Percentiles rank a stretch among this genome's conserved stretches.
These are phyloP conservation scores for Strobilomyces confusus DNA, from an alignment of 768 basidiomycete species.

Conservation along the genomic window DNA sequence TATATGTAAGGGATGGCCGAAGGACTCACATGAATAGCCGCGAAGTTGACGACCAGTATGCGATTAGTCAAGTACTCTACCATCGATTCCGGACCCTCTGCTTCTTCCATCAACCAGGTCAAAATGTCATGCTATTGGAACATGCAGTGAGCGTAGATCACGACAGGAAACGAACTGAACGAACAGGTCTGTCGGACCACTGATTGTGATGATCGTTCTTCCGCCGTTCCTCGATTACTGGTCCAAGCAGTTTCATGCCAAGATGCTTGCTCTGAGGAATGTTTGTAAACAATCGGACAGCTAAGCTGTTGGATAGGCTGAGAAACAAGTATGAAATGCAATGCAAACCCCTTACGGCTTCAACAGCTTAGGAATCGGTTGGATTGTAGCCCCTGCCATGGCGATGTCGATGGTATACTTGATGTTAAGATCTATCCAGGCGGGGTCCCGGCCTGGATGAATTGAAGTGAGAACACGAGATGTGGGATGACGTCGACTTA, in stretches of 20 bases:
- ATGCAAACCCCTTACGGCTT: neutral
- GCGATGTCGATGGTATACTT: constrained; percentile 29
- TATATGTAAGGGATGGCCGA: too few species aligned
- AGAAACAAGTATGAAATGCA: neutral
- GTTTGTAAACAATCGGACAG: neutral
- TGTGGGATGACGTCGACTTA: constrained; percentile 8
- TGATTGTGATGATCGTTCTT: constrained; percentile 21
- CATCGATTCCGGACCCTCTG: constrained; percentile 16
- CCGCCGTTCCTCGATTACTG: constrained; percentile 30
- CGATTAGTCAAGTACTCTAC: constrained; percentile 21
- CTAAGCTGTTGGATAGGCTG: neutral
- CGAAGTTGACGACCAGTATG: constrained; percentile 15
- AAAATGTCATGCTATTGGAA: constrained; percentile 30
- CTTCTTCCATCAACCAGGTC: constrained; percentile 30
- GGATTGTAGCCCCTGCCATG: neutral
- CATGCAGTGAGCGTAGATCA: neutral
- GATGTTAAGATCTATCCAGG: constrained; percentile 33
- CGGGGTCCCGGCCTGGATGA: constrained; percentile 33
- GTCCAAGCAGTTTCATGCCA: constrained; percentile 19
- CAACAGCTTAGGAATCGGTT: neutral
- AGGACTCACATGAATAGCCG: constrained; percentile 20
- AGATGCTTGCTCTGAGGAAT: constrained; percentile 1
- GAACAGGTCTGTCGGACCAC: constrained; percentile 32
- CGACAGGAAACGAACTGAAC: constrained; percentile 1
- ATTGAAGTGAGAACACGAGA: neutral